phyloP scores from a whole-genome alignment of 805 yeast species.

The Saccharomycopsis olivae region DNA sequence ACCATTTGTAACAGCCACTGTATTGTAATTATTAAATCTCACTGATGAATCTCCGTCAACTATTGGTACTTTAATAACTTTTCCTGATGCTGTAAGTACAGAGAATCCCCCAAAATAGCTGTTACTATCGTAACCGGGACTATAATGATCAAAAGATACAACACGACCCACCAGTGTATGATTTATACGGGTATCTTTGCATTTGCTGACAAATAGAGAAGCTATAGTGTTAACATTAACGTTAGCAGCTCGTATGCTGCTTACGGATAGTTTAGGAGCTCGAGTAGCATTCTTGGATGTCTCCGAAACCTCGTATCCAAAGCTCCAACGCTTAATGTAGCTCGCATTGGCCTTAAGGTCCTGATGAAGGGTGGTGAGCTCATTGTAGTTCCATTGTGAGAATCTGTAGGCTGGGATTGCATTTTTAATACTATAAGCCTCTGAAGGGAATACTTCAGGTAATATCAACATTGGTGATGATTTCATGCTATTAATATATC shows the following conservation, averaged over 20 bases:
- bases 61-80: constrained; percentile 6
- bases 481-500: not conserved
- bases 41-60: constrained; percentile 9
- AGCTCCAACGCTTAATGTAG: not conserved
- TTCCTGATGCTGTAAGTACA: constrained; percentile 10
- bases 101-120: constrained; percentile 13
- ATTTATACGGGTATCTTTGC: constrained; percentile 2
- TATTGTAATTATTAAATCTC: constrained; percentile 9
- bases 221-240: constrained; percentile 83
- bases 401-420: constrained; percentile 13
- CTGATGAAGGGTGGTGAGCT: constrained; percentile 12
- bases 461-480: constrained; percentile 1
- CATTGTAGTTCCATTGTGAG: constrained; percentile 6
- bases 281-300: constrained; percentile 2
- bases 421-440: constrained; percentile 1
- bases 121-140: too few relatives aligned
- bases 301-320: constrained; percentile 3
- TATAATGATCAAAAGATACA: constrained; percentile 15
- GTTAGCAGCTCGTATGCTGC: too few relatives aligned
- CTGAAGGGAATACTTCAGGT: constrained; percentile 1
- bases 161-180: not conserved
- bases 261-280: too few relatives aligned
- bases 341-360: constrained; percentile 8
- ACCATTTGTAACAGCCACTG: too few relatives aligned
- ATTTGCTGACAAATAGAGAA: constrained; percentile 30